These are phyloP conservation scores for Salix dunnii DNA, from an alignment of 345 rosid species.

Conservation along the genomic window DNA sequence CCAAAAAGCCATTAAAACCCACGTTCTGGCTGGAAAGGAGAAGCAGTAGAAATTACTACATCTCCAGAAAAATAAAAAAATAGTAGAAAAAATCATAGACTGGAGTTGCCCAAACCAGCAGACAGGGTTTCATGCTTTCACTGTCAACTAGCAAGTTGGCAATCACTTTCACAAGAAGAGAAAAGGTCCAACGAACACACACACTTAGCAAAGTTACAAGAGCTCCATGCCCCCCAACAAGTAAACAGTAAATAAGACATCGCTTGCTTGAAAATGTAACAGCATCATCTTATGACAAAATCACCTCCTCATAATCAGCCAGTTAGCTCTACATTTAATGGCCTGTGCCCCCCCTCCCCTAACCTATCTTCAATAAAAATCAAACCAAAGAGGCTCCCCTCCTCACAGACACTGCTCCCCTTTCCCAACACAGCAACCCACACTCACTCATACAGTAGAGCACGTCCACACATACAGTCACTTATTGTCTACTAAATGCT, in stretches of 20 bases:
- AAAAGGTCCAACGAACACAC: no score
- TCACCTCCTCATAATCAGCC: neutral
- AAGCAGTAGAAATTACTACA: neutral
- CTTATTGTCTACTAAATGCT: slow-evolving; percentile 5
- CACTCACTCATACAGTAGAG: neutral
- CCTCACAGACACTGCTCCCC: slow-evolving; percentile 28
- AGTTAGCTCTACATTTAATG: neutral
- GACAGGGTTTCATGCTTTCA: no score
- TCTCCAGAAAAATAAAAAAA: neutral
- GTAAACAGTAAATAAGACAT: neutral
- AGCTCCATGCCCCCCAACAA: neutral
- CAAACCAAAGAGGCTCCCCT: slow-evolving; percentile 31
- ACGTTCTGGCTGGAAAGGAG: neutral
- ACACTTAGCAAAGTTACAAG: neutral
- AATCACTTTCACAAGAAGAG: no score
- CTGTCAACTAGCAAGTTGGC: no score
- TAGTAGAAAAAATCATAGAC: neutral
- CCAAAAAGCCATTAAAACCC: slow-evolving; percentile 5
- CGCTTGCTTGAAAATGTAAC: neutral
- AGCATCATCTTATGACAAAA: neutral
- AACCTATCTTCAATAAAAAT: slow-evolving; percentile 12
- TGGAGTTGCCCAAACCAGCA: no score
- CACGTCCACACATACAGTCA: slow-evolving; percentile 1
- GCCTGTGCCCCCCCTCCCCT: neutral
- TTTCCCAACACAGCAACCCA: slow-evolving; percentile 23